phyloP scores from a whole-genome alignment of 2,329 filamentous ascomycete species.

The Xylaria sp. region DNA sequence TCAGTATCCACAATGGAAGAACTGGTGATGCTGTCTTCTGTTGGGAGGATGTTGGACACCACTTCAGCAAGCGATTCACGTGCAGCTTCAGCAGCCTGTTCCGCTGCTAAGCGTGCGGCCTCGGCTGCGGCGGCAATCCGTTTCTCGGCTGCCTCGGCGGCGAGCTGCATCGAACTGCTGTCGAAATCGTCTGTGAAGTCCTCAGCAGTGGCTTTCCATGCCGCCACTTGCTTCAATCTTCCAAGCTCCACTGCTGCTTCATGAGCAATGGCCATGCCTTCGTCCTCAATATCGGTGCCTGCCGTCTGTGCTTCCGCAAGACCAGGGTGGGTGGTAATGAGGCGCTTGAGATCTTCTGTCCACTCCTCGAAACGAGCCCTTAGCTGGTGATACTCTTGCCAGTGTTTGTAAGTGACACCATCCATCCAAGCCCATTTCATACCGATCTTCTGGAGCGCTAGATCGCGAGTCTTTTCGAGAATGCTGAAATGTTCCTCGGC shows the following conservation, averaged over 20 bases:
- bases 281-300: constrained; percentile 76
- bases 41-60: constrained; percentile 45
- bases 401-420: constrained; percentile 95
- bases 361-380: constrained; percentile 86
- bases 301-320: constrained; percentile 75
- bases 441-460: constrained; percentile 90
- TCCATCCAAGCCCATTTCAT: constrained; percentile 98
- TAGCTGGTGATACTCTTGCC: constrained; percentile 92
- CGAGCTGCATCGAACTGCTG: constrained; percentile 70
- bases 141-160: constrained; percentile 59
- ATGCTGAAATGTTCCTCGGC: constrained; percentile 85
- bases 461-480: constrained; percentile 81
- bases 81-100: constrained; percentile 13
- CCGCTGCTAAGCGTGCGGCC: constrained; percentile 26
- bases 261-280: constrained; percentile 83
- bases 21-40: constrained; percentile 37
- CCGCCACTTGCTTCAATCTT: constrained; percentile 83
- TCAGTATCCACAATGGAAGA: constrained; percentile 40
- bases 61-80: constrained; percentile 48
- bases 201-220: constrained; percentile 81
- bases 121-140: constrained; percentile 48
- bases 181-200: constrained; percentile 85
- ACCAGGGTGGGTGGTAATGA: constrained; percentile 78
- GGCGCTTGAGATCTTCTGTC: constrained; percentile 81
- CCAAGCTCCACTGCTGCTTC: constrained; percentile 82